Percentiles rank a stretch among this genome's conserved stretches.
These are phyloP conservation scores for Stropharia rugosoannulata DNA, from an alignment of 768 basidiomycete species.

Conservation along the genomic window DNA sequence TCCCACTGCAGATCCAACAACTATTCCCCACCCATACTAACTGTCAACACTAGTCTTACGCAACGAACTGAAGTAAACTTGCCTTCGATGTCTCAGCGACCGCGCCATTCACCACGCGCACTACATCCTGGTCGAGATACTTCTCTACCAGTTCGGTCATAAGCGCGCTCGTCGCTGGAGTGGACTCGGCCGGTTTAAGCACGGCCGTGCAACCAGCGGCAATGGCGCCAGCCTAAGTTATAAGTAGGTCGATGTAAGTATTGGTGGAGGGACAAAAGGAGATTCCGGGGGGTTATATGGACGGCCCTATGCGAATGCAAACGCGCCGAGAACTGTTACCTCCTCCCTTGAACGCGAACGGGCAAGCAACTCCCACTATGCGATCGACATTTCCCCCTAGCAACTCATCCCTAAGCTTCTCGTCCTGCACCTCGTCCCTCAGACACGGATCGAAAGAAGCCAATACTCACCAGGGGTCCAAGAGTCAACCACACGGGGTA, in stretches of 20 bases:
- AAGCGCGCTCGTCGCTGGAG: constrained; percentile 53
- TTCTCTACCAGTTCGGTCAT: constrained; percentile 68
- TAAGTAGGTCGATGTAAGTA: not conserved
- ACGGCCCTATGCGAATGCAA: too few species aligned
- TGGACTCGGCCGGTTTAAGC: constrained; percentile 76
- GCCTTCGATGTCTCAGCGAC: constrained; percentile 62
- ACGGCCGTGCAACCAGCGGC: constrained; percentile 75
- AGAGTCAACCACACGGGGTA: constrained; percentile 65
- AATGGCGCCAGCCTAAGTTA: constrained; percentile 57
- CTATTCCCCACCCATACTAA: constrained; percentile 28
- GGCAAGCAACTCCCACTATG: too few species aligned
- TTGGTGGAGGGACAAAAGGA: not conserved
- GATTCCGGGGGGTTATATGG: too few species aligned
- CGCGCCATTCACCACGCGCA: constrained; percentile 69
- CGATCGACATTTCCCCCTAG: too few species aligned
- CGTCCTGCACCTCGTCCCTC: not conserved
- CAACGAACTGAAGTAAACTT: constrained; percentile 7
- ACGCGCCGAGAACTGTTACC: too few species aligned
- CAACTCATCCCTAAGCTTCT: not conserved
- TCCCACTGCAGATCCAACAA: constrained; percentile 73
- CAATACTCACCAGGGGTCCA: constrained; percentile 51
- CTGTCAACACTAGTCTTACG: not conserved
- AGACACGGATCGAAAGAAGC: not conserved
- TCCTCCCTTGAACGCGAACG: too few species aligned
- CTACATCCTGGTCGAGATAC: constrained; percentile 69